Base-by-base conservation (phyloP, 2,329 filamentous ascomycete genomes). In the Cercospora citrullina region DNA sequence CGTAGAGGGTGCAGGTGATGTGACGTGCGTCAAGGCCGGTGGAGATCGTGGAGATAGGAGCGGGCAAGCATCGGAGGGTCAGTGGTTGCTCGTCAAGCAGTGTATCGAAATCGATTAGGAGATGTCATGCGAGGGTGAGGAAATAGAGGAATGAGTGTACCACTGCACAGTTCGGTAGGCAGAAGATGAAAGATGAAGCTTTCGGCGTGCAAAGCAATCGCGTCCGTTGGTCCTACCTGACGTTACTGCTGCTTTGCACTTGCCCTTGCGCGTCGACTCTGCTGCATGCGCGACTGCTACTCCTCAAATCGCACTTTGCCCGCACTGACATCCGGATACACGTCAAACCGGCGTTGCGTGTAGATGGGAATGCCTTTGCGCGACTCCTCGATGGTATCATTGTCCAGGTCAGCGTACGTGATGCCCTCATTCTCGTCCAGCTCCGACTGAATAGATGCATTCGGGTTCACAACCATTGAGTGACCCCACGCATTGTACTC, bases 401-500 rank as follows among this genome's bases (percentile, higher is more conserved):
- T 86, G 39, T 87, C 84, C 76, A 97, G 79, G 67, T 94, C 90
- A 55, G 88, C 90, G 77, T 89, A 87, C 10, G 97, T 86, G 69
- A 91, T 91, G 16, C 87, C 87, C 82, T 97, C 93, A 57, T 82
- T 82, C 80, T 96, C 93, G 12, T 88, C 92, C 1, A 93, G 87
- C 84, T 97, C 89, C 16, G 84, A 85, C 74, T 97, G 73, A n/a
- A 98, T 87, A 73, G 89, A 84, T 12, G 93, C 95, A 83, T 94
- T 91, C 1, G 95, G 94, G 78, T 97, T 92, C 6, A 91, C 90
- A 64, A 98, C 84, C 84, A 97, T 84, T 74, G 90, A 96, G 79
- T 99, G 95, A 0, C 95, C 95, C 86, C 90, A 99, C 1, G 95
- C 94, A 76, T 94, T 89, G 79, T 99, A 99, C 5, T 85, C 85